Base-by-base conservation (phyloP, 257 asterid species). In the Petunia axillaris region DNA sequence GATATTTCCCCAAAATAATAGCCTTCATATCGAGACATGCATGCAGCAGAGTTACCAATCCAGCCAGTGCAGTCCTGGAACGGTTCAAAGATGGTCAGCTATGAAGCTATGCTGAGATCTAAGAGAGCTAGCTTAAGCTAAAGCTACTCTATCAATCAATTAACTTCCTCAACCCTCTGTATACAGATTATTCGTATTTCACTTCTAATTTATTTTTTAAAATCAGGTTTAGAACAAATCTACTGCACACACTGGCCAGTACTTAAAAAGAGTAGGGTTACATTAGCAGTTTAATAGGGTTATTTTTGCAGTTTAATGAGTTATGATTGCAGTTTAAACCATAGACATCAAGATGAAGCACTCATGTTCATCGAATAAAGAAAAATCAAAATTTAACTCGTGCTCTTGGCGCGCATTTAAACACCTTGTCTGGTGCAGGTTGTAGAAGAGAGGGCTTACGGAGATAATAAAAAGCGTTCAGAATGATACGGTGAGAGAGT, bases 401-500 rank as follows among this genome's bases (percentile, higher is more conserved):
- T 37, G 2, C 3, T 11, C 8, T 4, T 1, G 1, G 11, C 15
- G 1, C 15, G 39, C 60, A 4, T 63, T 37, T 13, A 9, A 63
- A 37, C 16, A 10, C n/a, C 25, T 16, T 4, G 44, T 0, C 1
- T 37, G 11, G 67, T 50, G 36, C 77, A 50, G 35, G 13, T 50
- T 71, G 64, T 52, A 65, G 55, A 38, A 38, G 44, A 25, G 59
- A 63, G 46, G 70, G 86, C 98, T 86, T 86, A 95, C 97, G 98
- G 98, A 36, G 99, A 92, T 77, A 92, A 35, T 58, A 94, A 82
- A 59, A 88, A 91, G 46, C 93, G 91, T 81, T 96, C 98, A 55
- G 97, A 92, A 82, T 96, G 99, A 83, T 90, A 93, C 3, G 97
- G 99, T 48, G 97, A 89, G 58, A 96, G 94, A 1, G 98, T 93